Evolutionary conservation across 2,329 filamentous ascomycete species (phyloP).

Genomic region (Ophiostoma himal-ulmi): DNA sequence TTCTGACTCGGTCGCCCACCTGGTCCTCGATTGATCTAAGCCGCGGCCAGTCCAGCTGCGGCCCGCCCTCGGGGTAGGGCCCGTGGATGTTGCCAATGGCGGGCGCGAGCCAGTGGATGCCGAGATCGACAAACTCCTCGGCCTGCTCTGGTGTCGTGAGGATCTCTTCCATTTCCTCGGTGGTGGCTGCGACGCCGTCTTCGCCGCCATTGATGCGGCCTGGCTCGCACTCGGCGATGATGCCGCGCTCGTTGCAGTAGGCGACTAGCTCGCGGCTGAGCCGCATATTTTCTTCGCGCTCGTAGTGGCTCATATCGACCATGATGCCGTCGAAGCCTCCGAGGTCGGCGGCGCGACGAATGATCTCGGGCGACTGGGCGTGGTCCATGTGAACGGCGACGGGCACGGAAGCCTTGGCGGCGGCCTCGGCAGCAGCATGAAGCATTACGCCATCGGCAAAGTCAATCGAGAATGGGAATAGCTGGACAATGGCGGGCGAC

Average conservation of each 20-base stretch:
- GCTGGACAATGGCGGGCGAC: constrained; percentile 51
- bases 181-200: constrained; percentile 54
- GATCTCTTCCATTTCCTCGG: constrained; percentile 35
- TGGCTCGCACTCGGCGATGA: constrained; percentile 62
- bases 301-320: constrained; percentile 71
- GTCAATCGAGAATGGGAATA: not conserved
- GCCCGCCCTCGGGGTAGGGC: constrained; percentile 52
- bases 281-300: constrained; percentile 62
- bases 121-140: constrained; percentile 54
- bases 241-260: constrained; percentile 58
- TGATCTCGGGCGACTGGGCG: constrained; percentile 54
- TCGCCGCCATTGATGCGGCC: constrained; percentile 58
- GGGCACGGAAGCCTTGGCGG: constrained; percentile 50
- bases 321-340: constrained; percentile 65
- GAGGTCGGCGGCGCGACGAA: constrained; percentile 49
- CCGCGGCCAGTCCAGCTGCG: constrained; percentile 48
- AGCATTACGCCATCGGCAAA: constrained; percentile 2
- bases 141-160: constrained; percentile 57
- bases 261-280: constrained; percentile 55
- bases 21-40: constrained; percentile 38
- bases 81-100: constrained; percentile 63
- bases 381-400: constrained; percentile 62
- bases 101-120: constrained; percentile 59
- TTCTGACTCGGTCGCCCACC: constrained; percentile 21
- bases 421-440: constrained; percentile 50